Conservation (phyloP, 192 early-diverging fungal genomes). For the Backusella morwellensis region DNA sequence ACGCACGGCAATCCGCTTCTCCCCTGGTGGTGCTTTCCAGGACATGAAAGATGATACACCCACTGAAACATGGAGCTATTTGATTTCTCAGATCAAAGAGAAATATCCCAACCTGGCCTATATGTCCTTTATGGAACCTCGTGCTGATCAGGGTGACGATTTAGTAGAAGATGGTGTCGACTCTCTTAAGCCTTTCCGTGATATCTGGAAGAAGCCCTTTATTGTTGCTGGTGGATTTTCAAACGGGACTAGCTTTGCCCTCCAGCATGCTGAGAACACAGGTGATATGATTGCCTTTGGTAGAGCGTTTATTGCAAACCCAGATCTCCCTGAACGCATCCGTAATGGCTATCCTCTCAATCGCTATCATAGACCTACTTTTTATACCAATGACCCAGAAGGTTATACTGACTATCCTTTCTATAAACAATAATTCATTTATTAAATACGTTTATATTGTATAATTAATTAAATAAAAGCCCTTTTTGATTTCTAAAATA, state of each 20-base stretch:
- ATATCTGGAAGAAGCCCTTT: constrained; percentile 21
- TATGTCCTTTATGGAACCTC: constrained; percentile 32
- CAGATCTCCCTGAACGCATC: constrained; percentile 27
- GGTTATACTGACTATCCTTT: constrained; percentile 33
- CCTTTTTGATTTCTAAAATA: not conserved
- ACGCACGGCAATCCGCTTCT: constrained; percentile 31
- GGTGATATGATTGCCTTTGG: constrained; percentile 29
- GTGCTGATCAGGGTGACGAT: constrained; percentile 44
- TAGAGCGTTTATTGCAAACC: constrained; percentile 32
- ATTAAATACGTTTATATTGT: not conserved
- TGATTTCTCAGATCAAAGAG: constrained; percentile 25
- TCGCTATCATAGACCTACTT: constrained; percentile 18
- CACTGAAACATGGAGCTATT: constrained; percentile 24
- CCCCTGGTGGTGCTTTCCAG: constrained; percentile 32
- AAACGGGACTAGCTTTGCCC: not conserved
- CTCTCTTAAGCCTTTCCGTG: not conserved
- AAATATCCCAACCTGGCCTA: constrained; percentile 30
- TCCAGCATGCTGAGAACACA: constrained; percentile 12
- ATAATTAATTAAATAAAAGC: not conserved
- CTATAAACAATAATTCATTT: not conserved
- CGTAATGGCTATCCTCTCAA: constrained; percentile 12
- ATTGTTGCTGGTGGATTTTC: constrained; percentile 25
- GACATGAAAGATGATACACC: constrained; percentile 36
- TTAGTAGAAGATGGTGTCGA: constrained; percentile 1
- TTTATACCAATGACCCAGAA: constrained; percentile 1